Percentiles rank a stretch among this genome's conserved stretches.
These are phyloP conservation scores for Botryococcus braunii DNA, from an alignment of 163 green algal species.

Conservation along the genomic window DNA sequence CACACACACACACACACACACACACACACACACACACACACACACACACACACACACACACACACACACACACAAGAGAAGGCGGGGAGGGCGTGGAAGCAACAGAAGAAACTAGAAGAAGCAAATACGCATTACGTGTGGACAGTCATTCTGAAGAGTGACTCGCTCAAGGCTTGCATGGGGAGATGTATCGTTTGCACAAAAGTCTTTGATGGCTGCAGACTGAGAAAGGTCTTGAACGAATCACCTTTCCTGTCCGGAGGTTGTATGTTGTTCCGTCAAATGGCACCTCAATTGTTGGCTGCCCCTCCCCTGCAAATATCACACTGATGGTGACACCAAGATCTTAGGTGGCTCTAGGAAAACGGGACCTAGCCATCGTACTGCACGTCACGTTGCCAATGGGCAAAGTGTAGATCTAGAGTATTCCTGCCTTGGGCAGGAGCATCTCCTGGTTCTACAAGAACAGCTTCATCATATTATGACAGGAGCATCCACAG, in stretches of 20 bases:
- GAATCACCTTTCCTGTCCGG: slow-evolving; percentile 35
- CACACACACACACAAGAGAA: no score
- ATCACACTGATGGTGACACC: no score
- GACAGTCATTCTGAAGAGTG: not conserved
- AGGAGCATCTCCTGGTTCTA: not conserved
- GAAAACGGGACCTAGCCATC: not conserved
- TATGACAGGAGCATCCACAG: not conserved
- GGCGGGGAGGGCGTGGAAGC: not conserved
- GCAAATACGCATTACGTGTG: not conserved
- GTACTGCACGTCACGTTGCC: not conserved
- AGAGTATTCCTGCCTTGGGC: not conserved
- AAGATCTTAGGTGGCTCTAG: no score
- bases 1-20: no score
- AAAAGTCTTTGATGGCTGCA: not conserved
- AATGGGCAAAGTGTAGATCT: not conserved
- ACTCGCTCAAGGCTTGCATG: not conserved
- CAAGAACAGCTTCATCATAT: not conserved
- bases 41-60: no score
- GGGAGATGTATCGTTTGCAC: not conserved
- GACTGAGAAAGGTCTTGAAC: not conserved
- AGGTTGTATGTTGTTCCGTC: slow-evolving; percentile 52
- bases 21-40: no score
- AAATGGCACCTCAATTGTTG: slow-evolving; percentile 37
- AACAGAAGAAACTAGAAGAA: not conserved
- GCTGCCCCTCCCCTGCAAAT: slow-evolving; percentile 13